phyloP scores from a whole-genome alignment of 805 yeast species.

The Barnettozyma salicaria region DNA sequence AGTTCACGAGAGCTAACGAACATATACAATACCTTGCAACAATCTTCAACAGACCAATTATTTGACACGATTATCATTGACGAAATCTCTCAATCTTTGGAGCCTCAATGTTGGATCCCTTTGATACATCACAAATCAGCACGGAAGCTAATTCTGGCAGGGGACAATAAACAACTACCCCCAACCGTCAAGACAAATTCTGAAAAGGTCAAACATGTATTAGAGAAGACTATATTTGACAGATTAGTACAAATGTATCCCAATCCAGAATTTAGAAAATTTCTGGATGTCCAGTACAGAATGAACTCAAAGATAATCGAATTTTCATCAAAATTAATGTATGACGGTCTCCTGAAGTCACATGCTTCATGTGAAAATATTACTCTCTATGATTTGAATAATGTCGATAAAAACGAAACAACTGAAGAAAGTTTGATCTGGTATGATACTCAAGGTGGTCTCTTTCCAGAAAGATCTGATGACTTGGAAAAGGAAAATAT shows the following conservation, averaged over 20 bases:
- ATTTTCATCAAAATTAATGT: slow-evolving; percentile 66
- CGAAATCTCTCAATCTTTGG: slow-evolving; percentile 91
- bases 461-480: slow-evolving; percentile 56
- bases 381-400: slow-evolving; percentile 49
- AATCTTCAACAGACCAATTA: slow-evolving; percentile 28
- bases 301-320: slow-evolving; percentile 78
- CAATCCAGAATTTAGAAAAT: slow-evolving; percentile 38
- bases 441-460: slow-evolving; percentile 94
- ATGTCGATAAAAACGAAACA: slow-evolving; percentile 45
- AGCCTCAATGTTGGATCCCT: slow-evolving; percentile 97
- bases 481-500: slow-evolving; percentile 24
- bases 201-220: slow-evolving; percentile 34
- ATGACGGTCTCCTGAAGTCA: slow-evolving; percentile 58
- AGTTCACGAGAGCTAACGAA: slow-evolving; percentile 65
- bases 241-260: slow-evolving; percentile 47
- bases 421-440: slow-evolving; percentile 58
- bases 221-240: slow-evolving; percentile 76
- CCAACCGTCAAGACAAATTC: slow-evolving; percentile 69
- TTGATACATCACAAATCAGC: slow-evolving; percentile 52
- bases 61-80: slow-evolving; percentile 86
- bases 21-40: slow-evolving; percentile 36
- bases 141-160: slow-evolving; percentile 70
- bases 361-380: slow-evolving; percentile 49
- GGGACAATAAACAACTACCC: slow-evolving; percentile 88
- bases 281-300: slow-evolving; percentile 78